Evolutionary conservation across 2,329 filamentous ascomycete genomes (phyloP), one percentile per base, ranked within the genome.

Genomic region (Neopestalotiopsis sp.): DNA sequence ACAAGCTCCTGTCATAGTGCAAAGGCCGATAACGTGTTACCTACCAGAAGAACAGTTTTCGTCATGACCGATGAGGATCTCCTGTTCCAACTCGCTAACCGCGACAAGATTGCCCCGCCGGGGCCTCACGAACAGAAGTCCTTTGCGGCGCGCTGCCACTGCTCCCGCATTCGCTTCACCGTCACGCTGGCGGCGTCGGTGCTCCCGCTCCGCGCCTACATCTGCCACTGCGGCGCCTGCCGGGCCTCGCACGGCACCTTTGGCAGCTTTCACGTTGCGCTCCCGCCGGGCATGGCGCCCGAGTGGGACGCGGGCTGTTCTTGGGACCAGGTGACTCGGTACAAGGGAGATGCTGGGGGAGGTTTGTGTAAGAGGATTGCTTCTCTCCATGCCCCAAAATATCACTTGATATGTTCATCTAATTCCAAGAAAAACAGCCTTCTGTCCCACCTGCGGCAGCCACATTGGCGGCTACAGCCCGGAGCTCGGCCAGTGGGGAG

Each of bases 221-320:
- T 65, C 4, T 65, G 62, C 62, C 38, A 65, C 42, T 65, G 62
- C 38, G 24, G 20, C 12, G 17, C n/a, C 9, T 65, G 62, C 20
- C 62, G 62, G 5, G 13, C 20, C n/a, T 42, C 62, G 62, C 62
- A 49, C 62, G 62, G 62, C 62, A 49, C 62, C 40, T 49, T 49
- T 9, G 40, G 17, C 9, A 49, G 40, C 28, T 57, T 38, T 42
- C 10, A 53, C 13, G 10, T 20, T n/a, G 32, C 58, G 14, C 59
- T 68, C 42, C 66, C 66, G 32, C 61, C 58, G n/a, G 66, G 66
- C 28, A 61, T 68, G 20, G 32, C 45, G 30, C 61, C 59, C 1
- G 30, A 58, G 40, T 45, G 66, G 62, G 30, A 24, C 10, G 2
- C 32, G n/a, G 62, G 40, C 17, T 65, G 38, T 9, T 53, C 40